Evolutionary conservation across 768 basidiomycete genomes (phyloP).

Genomic region (Hypholoma fasciculare): DNA sequence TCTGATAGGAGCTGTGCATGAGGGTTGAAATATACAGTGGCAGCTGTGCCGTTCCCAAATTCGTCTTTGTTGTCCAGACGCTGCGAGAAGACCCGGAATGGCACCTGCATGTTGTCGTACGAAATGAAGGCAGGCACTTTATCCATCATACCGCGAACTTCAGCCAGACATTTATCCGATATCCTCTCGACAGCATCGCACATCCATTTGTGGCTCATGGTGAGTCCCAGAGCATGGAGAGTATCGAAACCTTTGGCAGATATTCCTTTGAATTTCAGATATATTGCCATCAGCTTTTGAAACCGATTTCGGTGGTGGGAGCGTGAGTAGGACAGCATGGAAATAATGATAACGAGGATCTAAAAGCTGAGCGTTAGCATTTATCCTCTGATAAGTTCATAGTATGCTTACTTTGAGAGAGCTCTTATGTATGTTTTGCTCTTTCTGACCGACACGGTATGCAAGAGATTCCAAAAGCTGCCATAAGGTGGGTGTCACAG

Average conservation of each 20-base stretch:
- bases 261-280: slow-evolving; percentile 36
- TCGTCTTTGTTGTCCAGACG: slow-evolving; percentile 32
- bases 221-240: slow-evolving; percentile 32
- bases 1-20: slow-evolving; percentile 15
- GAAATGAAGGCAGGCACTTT: slow-evolving; percentile 27
- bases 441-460: neutral
- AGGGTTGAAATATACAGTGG: slow-evolving; percentile 31
- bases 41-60: slow-evolving; percentile 36
- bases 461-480: neutral
- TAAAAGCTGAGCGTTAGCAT: slow-evolving; percentile 4
- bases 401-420: slow-evolving; percentile 15
- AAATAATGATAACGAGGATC: slow-evolving; percentile 25
- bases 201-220: slow-evolving; percentile 42
- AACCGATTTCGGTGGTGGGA: slow-evolving; percentile 23
- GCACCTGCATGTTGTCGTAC: slow-evolving; percentile 39
- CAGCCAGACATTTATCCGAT: slow-evolving; percentile 22
- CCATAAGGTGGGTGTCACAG: slow-evolving; percentile 4
- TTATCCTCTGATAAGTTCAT: too few relatives aligned
- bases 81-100: slow-evolving; percentile 37
- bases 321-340: slow-evolving; percentile 25
- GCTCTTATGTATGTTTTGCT: neutral
- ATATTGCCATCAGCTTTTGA: slow-evolving; percentile 33
- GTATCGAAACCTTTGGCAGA: slow-evolving; percentile 38
- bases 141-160: slow-evolving; percentile 23
- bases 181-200: slow-evolving; percentile 22